Base-by-base conservation (phyloP, 371 early-diverging fungal species). In the Choanephora cucurbitarum region DNA sequence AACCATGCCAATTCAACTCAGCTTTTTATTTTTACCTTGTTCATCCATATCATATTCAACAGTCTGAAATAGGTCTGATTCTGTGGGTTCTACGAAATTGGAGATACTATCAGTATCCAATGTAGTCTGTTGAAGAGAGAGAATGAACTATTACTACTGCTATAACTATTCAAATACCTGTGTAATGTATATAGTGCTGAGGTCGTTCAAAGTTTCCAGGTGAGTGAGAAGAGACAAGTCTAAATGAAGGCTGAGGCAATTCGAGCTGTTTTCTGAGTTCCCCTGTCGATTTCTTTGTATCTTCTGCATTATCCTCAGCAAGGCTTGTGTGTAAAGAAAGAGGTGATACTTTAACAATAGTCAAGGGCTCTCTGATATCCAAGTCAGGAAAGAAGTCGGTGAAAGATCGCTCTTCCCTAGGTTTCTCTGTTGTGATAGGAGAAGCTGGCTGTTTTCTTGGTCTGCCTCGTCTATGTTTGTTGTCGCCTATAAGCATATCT, bases 31-130 rank as follows among this genome's bases (percentile, higher is more conserved):
- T 28, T 28, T 83, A 85, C 91, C 97, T 79, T 94, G 91, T 58
- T 97, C 96, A 70, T 98, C 98, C 91, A 98, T 90, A 70, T 98
- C 99, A 65, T 98, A 98, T 69, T 98, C 99, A 28, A 95, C 83
- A 2, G 82, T 77, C 22, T 80, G 83, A 15, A 84, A 81, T 33
- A 94, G 79, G 32, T 95, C 93, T 15, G 73, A 81, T 62, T 96
- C 97, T 0, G 90, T 80, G 17, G 92, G 91, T 69, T 96, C 95
- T 81, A 40, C 49, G n/a, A n/a, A n/a, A n/a, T n/a, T n/a, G n/a
- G n/a, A n/a, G n/a, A n/a, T n/a, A n/a, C n/a, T n/a, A n/a, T n/a
- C n/a, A n/a, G n/a, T n/a, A n/a, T n/a, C n/a, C n/a, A n/a, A n/a
- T n/a, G n/a, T n/a, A n/a, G n/a, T n/a, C n/a, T n/a, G n/a, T n/a